phyloP scores from a whole-genome alignment of 2,329 filamentous ascomycete genomes.

The Hypoxylon sp. region DNA sequence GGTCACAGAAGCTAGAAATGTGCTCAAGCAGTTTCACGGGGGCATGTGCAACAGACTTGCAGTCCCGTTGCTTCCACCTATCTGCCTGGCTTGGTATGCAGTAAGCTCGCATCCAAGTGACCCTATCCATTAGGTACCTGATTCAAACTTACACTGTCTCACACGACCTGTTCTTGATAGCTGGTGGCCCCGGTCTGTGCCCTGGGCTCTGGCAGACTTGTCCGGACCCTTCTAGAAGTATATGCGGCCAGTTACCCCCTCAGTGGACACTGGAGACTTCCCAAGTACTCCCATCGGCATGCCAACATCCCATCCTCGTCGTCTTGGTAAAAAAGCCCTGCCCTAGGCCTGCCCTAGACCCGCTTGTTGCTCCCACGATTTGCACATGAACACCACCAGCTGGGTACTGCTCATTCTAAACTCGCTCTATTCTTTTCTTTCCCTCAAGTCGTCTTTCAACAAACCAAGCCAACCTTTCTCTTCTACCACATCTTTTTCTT shows the following conservation, averaged over 20 bases:
- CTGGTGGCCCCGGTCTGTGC: not conserved
- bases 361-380: not conserved
- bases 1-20: no score
- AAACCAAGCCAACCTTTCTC: not conserved
- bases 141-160: no score
- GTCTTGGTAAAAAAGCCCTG: not conserved
- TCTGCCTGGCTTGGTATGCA: no score
- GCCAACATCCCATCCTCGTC: not conserved
- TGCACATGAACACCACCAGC: not conserved
- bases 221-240: no score
- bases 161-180: not conserved
- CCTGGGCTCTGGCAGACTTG: no score
- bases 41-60: no score
- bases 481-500: not conserved
- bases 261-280: no score
- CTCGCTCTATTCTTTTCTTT: not conserved
- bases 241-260: no score
- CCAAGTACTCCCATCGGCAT: no score
- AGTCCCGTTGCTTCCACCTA: no score
- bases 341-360: not conserved
- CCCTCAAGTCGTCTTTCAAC: not conserved
- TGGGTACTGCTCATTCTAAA: not conserved
- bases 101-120: not conserved
- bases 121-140: no score
- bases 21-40: no score